These are phyloP conservation scores for Penicillium crustosum DNA, from an alignment of 2,329 filamentous ascomycete genomes.

Conservation along the genomic window DNA sequence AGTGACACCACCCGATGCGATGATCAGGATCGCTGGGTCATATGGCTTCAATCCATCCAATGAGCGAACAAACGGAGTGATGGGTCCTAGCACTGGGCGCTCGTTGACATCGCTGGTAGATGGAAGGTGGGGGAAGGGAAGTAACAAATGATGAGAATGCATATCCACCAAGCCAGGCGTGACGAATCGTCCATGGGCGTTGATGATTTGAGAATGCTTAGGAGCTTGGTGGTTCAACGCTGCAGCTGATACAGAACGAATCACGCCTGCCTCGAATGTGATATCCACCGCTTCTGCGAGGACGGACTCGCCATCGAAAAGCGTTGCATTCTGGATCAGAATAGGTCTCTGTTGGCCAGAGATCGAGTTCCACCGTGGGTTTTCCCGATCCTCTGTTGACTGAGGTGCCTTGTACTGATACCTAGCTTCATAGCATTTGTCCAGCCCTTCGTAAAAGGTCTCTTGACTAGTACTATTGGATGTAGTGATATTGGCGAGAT, in stretches of 20 bases:
- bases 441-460: neutral
- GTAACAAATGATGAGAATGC: neutral
- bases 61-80: neutral
- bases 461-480: neutral
- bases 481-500: neutral
- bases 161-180: neutral
- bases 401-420: neutral
- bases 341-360: neutral
- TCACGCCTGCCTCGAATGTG: neutral
- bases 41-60: neutral
- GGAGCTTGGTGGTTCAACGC: neutral
- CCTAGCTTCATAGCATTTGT: neutral
- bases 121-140: neutral
- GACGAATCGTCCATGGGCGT: neutral
- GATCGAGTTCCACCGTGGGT: neutral
- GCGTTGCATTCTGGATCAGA: neutral
- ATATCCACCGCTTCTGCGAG: neutral
- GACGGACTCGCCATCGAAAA: neutral
- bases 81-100: neutral
- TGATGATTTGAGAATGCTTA: neutral
- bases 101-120: neutral
- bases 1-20: neutral
- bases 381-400: neutral
- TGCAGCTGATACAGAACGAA: neutral
- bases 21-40: neutral